Evolutionary conservation across 1,284 basidiomycete species (phyloP).

Genomic region (Volvariella volvacea): DNA sequence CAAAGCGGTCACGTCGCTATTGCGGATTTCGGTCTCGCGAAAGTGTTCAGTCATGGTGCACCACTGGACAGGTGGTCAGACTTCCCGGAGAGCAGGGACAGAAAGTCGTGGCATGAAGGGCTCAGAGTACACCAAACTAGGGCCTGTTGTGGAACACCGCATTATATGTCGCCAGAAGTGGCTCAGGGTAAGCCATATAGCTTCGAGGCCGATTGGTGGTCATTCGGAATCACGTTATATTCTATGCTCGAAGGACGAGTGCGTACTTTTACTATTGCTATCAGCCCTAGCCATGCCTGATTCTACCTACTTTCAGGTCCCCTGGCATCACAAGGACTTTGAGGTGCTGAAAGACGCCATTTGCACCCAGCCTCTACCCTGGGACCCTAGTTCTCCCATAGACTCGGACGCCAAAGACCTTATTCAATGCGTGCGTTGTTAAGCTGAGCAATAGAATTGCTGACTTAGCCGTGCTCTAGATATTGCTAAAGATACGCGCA

Average conservation of each 20-base stretch:
- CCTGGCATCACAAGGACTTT: slow-evolving; percentile 1
- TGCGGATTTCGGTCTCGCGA: slow-evolving; percentile 16
- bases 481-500: slow-evolving; percentile 8
- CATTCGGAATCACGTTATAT: slow-evolving; percentile 12
- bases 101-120: background rate
- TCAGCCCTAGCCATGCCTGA: background rate
- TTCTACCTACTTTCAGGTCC: slow-evolving; percentile 4
- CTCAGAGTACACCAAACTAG: slow-evolving; percentile 2
- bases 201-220: slow-evolving; percentile 13
- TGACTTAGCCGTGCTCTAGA: background rate
- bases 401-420: slow-evolving; percentile 5
- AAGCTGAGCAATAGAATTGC: no score
- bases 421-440: slow-evolving; percentile 3
- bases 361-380: background rate
- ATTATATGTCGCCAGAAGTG: slow-evolving; percentile 16
- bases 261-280: slow-evolving; percentile 4
- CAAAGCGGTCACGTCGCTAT: slow-evolving; percentile 13
- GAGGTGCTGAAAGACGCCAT: background rate
- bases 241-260: slow-evolving; percentile 12
- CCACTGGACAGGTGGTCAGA: background rate
- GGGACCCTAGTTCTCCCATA: background rate
- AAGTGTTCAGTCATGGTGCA: slow-evolving; percentile 3
- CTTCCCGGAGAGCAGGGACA: background rate
- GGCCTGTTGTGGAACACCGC: slow-evolving; percentile 10
- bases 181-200: slow-evolving; percentile 7